These are phyloP conservation scores for Plasmodium billcollinsi DNA, from an alignment of 169 alveolate genomes.

Conservation along the genomic window DNA sequence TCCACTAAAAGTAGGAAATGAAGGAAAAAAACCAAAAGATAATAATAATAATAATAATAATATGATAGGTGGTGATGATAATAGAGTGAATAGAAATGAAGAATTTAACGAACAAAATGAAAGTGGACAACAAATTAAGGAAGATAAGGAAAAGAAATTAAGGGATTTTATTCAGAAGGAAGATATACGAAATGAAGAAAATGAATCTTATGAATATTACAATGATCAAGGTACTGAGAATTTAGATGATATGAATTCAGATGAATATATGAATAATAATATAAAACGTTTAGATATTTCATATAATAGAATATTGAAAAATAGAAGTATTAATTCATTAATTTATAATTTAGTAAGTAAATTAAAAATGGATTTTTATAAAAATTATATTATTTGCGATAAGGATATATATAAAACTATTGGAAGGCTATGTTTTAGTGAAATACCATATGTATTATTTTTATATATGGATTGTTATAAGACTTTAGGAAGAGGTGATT, in stretches of 20 bases:
- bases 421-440: slow-evolving; percentile 86
- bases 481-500: slow-evolving; percentile 92
- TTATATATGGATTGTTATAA: slow-evolving; percentile 89
- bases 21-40: neutral
- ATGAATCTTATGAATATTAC: slow-evolving; percentile 27
- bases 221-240: neutral
- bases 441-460: slow-evolving; percentile 90
- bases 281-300: too few species aligned
- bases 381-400: slow-evolving; percentile 69
- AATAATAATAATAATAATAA: slow-evolving; percentile 9
- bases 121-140: neutral
- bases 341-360: slow-evolving; percentile 8
- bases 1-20: neutral
- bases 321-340: slow-evolving; percentile 18
- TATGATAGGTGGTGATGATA: slow-evolving; percentile 7
- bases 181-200: slow-evolving; percentile 21
- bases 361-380: slow-evolving; percentile 48
- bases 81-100: neutral
- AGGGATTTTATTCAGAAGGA: neutral
- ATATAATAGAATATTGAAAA: slow-evolving; percentile 11
- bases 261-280: slow-evolving; percentile 12
- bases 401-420: slow-evolving; percentile 86
- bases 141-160: neutral
- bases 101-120: neutral
- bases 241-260: neutral